A percentile compares a stretch with the other conserved stretches of the same genome.
Conservation (phyloP, 2,329 filamentous ascomycete species). For the Phyllosticta citrichinensis region DNA sequence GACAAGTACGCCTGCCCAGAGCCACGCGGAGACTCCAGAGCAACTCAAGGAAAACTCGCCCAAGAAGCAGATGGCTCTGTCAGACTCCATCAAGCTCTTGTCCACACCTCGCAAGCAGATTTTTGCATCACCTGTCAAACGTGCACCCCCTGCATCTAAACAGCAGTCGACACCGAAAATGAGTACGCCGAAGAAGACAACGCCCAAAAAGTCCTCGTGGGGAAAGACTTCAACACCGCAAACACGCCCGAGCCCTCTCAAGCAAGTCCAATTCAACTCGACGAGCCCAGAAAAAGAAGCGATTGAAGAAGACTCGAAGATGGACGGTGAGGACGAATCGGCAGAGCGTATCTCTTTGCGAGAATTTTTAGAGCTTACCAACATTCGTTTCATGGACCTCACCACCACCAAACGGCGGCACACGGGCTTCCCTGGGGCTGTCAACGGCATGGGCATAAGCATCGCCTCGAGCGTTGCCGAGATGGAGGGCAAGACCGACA, state of each 20-base stretch:
- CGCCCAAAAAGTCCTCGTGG: constrained; percentile 29
- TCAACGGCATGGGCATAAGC: constrained; percentile 13
- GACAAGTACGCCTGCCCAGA: neutral
- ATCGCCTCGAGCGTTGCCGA: constrained; percentile 17
- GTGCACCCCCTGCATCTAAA: constrained; percentile 1
- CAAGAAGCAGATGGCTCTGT: constrained; percentile 25
- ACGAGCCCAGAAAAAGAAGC: constrained; percentile 29
- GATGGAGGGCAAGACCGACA: constrained; percentile 38
- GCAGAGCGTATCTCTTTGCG: constrained; percentile 66
- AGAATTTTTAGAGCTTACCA: constrained; percentile 89
- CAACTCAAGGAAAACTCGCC: constrained; percentile 19
- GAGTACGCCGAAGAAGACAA: constrained; percentile 16
- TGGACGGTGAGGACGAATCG: constrained; percentile 30
- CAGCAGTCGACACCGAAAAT: constrained; percentile 8
- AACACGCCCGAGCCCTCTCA: constrained; percentile 7
- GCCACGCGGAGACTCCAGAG: neutral
- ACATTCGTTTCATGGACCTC: constrained; percentile 95
- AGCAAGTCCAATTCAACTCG: constrained; percentile 20
- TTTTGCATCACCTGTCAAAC: constrained; percentile 33
- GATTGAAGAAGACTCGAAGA: constrained; percentile 33
- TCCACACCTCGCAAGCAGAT: constrained; percentile 40
- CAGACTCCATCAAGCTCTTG: constrained; percentile 37
- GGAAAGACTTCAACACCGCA: constrained; percentile 27
- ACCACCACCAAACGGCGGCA: constrained; percentile 78
- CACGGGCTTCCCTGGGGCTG: constrained; percentile 50